Base-by-base conservation (phyloP, 2,329 filamentous ascomycete genomes). In the Talaromyces sp. region DNA sequence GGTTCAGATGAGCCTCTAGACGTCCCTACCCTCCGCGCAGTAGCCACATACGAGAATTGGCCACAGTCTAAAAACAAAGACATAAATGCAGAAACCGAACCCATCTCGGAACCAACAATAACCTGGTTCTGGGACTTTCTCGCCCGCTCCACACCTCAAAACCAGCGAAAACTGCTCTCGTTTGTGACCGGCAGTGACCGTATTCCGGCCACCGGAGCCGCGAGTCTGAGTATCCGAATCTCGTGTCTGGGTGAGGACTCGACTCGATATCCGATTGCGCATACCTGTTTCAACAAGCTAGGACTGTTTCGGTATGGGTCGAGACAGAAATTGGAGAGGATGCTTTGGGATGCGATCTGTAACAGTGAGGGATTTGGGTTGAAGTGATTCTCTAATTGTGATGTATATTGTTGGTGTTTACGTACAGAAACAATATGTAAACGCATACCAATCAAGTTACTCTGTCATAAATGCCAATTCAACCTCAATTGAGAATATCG, bases 281-380 rank as follows among this genome's bases (percentile, higher is more conserved):
- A 93, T 72, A 97, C 93, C 8, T 97, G 93, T 76, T 97, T 97
- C 79, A 97, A 97, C 75, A 87, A 89, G 75, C 73, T 97, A 68
- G 88, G 89, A 4, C 79, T 97, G 65, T 94, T 89, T 79, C 85
- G 87, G 54, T 97, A 94, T 77, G 74, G 78, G 41, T 87, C 85
- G 3, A 86, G 84, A 70, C 84, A 88, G 73, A 88, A 86, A 69
- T 76, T 97, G 66, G 89, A 92, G 75, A 79, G 77, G 61, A 87
- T 88, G 81, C 80, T 97, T 37, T 96, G 93, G 92, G 86, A 87
- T 68, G 93, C 93, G 3, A 92, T 97, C n/a, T 82, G 87, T 69
- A 92, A 93, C 77, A 96, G 93, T 73, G 92, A 96, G 76, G 93
- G 93, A 2, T 97, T 97, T 83, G 93, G 93, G 37, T 82, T 97